Evolutionary conservation across 768 basidiomycete species (phyloP), one percentile per base, ranked within the genome.

Genomic region (Rossbeevera mucosa): DNA sequence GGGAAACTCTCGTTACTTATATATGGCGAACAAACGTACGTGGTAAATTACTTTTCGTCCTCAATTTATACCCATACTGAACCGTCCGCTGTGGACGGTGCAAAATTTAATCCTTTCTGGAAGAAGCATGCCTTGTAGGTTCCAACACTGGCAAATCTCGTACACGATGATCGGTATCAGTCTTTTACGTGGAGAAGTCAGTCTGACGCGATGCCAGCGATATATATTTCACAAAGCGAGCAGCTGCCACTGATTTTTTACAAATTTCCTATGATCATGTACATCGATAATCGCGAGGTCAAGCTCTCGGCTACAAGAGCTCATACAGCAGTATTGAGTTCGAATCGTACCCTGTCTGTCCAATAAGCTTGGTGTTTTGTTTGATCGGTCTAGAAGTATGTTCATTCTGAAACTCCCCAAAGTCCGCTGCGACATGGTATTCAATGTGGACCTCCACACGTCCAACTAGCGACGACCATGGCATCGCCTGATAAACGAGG

Each of bases 171-270:
- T 64, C 55, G 51, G 55, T 30, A 48, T 59, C 55, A 44, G 29
- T 8, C 22, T 50, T 58, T 64, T 64, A 64, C 60, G 62, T 62
- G 57, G 60, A 56, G 63, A 61, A 56, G 48, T n/a, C 13, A 4
- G 38, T 40, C 46, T 53, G 53, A 53, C 47, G 41, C 41, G 31
- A 49, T 54, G 47, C 44, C 42, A 52, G 31, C 50, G 48, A 52
- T 45, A 44, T 21, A 52, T 45, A 44, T 21, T 25, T 50, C 47
- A 51, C 33, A 28, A 24, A 18, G 28, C 22, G 28, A 41, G 8
- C 21, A 46, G 38, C 38, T 12, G 54, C n/a, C n/a, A n/a, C n/a
- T n/a, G n/a, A n/a, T 56, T 59, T 62, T 36, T 7, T 36, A 2
- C 3, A 38, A 18, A 2, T 56, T 56, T 63, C 44, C 31, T 53